A percentile compares a stretch with the other conserved stretches of the same genome.
Evolutionary conservation across 2,329 filamentous ascomycete species (phyloP).

Genomic region (Plectosphaerella plurivora): DNA sequence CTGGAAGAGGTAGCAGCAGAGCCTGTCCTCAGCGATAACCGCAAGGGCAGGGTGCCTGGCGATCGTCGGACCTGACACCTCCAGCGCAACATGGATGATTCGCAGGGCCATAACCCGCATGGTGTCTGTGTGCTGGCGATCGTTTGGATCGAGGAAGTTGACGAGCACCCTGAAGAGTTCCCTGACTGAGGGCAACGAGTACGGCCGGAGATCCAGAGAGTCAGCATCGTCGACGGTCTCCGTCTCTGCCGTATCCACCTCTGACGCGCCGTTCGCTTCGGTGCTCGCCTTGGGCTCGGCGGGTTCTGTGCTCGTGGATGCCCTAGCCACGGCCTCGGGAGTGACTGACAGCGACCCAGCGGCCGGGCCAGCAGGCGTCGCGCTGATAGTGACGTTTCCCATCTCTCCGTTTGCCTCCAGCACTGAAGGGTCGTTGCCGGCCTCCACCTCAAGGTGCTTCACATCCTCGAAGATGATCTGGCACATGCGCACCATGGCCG

Average conservation of each 20-base stretch:
- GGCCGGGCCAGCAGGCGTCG: not conserved
- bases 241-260: not conserved
- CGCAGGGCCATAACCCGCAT: conserved; percentile 97
- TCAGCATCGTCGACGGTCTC: conserved; percentile 31
- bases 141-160: conserved; percentile 88
- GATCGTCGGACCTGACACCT: conserved; percentile 93
- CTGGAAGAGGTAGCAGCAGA: conserved; percentile 94
- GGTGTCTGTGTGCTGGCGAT: conserved; percentile 85
- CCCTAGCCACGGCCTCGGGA: not conserved
- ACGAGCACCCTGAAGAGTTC: conserved; percentile 93
- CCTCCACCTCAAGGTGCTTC: conserved; percentile 78
- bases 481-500: conserved; percentile 98
- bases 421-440: conserved; percentile 60
- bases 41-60: conserved; percentile 87
- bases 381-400: conserved; percentile 76
- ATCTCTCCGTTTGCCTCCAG: conserved; percentile 66
- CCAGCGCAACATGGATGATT: conserved; percentile 94
- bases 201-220: conserved; percentile 69
- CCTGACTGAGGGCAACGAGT: conserved; percentile 88
- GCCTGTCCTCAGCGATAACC: conserved; percentile 81
- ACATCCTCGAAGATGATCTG: conserved; percentile 95
- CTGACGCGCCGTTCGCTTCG: not conserved
- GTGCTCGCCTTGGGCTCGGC: not conserved
- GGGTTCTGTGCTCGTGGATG: not conserved
- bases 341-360: not conserved